Percentiles rank a stretch among this genome's conserved stretches.
Evolutionary conservation across 768 basidiomycete genomes (phyloP).

Genomic region (Rhodocollybia butyracea): DNA sequence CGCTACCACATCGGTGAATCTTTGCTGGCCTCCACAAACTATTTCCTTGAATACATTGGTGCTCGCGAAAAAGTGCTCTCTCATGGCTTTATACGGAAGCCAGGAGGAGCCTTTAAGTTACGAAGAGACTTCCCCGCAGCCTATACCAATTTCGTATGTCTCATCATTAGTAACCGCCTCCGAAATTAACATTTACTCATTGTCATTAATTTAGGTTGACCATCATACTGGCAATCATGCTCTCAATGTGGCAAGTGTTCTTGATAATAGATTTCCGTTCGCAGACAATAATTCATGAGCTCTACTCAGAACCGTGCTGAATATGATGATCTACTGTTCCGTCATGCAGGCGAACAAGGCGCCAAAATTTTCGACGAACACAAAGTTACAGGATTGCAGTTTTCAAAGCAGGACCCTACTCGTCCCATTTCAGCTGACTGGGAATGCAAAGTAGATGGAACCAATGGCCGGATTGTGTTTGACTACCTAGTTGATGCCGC

Average conservation of each 20-base stretch:
- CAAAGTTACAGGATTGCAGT: slow-evolving; percentile 42
- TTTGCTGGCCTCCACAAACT: slow-evolving; percentile 35
- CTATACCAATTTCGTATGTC: neutral
- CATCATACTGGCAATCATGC: slow-evolving; percentile 44
- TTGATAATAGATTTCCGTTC: too few species aligned
- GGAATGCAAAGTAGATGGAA: slow-evolving; percentile 29
- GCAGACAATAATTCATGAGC: neutral
- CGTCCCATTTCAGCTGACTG: slow-evolving; percentile 26
- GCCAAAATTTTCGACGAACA: slow-evolving; percentile 46
- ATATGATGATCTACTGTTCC: slow-evolving; percentile 55
- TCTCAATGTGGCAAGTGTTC: slow-evolving; percentile 57
- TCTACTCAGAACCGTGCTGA: slow-evolving; percentile 47
- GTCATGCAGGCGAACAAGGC: slow-evolving; percentile 48
- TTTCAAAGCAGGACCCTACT: slow-evolving; percentile 28
- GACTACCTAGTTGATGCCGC: slow-evolving; percentile 63
- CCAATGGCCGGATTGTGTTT: slow-evolving; percentile 43
- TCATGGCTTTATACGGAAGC: slow-evolving; percentile 45
- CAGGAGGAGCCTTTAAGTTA: slow-evolving; percentile 61
- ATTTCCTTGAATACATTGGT: slow-evolving; percentile 50
- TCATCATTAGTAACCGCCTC: neutral
- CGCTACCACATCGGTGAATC: slow-evolving; percentile 40
- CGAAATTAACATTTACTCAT: neutral
- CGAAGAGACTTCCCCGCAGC: slow-evolving; percentile 25
- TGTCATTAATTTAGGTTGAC: slow-evolving; percentile 37
- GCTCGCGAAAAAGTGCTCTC: slow-evolving; percentile 39